Percentiles rank a stretch among this genome's conserved stretches.
phyloP scores from a whole-genome alignment of 1,284 basidiomycete species.

The Moesziomyces sp. region DNA sequence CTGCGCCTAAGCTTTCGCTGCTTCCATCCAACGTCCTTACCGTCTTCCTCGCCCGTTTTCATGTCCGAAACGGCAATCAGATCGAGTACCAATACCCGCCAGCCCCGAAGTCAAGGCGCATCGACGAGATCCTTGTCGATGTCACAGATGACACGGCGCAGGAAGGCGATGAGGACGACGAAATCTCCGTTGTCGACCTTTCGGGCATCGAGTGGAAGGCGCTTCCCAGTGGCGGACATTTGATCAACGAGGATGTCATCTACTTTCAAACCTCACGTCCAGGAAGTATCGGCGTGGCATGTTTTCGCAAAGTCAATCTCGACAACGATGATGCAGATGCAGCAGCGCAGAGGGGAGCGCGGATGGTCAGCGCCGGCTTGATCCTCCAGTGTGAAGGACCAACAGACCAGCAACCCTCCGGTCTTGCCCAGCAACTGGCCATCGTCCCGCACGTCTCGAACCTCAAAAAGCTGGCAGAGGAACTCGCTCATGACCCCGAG shows the following conservation, averaged over 20 bases:
- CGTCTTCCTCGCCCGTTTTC: slow-evolving; percentile 54
- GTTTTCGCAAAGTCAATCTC: slow-evolving; percentile 51
- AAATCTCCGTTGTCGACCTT: slow-evolving; percentile 11
- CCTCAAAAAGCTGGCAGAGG: slow-evolving; percentile 41
- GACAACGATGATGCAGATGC: slow-evolving; percentile 12
- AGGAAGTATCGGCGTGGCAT: slow-evolving; percentile 42
- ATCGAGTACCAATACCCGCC: slow-evolving; percentile 50
- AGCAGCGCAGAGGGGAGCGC: slow-evolving; percentile 41
- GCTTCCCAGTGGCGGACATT: slow-evolving; percentile 54
- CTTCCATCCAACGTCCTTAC: slow-evolving; percentile 45
- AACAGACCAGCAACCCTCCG: slow-evolving; percentile 14
- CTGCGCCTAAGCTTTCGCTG: slow-evolving; percentile 20
- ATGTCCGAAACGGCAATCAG: slow-evolving; percentile 54
- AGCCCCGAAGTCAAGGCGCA: background rate
- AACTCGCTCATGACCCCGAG: slow-evolving; percentile 22
- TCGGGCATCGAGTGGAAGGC: slow-evolving; percentile 58
- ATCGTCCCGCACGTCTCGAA: slow-evolving; percentile 42
- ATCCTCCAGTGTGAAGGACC: slow-evolving; percentile 29
- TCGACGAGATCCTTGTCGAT: slow-evolving; percentile 20
- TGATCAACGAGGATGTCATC: slow-evolving; percentile 49
- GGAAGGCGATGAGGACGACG: background rate
- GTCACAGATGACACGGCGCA: slow-evolving; percentile 6
- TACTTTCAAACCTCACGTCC: slow-evolving; percentile 37
- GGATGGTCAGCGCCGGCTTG: slow-evolving; percentile 53
- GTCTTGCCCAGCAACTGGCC: slow-evolving; percentile 42